phyloP scores from a whole-genome alignment of 2,329 filamentous ascomycete species.

The Alternaria arborescens region DNA sequence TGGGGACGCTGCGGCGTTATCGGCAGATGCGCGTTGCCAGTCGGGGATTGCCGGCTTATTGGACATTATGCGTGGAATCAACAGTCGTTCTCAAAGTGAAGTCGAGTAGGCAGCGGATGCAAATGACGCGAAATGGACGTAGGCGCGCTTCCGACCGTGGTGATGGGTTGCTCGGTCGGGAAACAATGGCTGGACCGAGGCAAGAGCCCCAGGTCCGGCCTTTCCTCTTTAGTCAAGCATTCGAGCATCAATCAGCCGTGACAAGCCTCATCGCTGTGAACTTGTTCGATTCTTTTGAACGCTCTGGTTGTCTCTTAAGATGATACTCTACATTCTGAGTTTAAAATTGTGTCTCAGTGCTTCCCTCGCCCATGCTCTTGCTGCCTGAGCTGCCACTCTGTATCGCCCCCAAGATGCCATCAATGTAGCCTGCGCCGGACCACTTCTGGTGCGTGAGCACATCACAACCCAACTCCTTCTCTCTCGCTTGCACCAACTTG shows the following conservation, averaged over 20 bases:
- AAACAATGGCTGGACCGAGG: constrained; percentile 34
- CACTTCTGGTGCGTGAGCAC: constrained; percentile 96
- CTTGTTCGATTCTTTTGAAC: neutral
- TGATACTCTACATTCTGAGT: neutral
- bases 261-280: neutral
- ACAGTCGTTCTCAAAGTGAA: neutral
- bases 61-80: constrained; percentile 20
- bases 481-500: constrained; percentile 85
- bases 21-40: constrained; percentile 43
- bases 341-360: constrained; percentile 71
- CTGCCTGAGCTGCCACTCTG: constrained; percentile 89
- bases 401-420: constrained; percentile 88
- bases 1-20: constrained; percentile 15
- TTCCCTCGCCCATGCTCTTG: constrained; percentile 94
- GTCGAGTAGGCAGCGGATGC: neutral
- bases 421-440: constrained; percentile 78
- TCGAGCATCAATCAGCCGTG: constrained; percentile 1
- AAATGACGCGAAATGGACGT: constrained; percentile 6
- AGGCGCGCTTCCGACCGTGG: constrained; percentile 11
- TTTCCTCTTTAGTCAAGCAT: constrained; percentile 11
- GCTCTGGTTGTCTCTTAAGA: neutral
- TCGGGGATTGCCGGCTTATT: constrained; percentile 42
- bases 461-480: constrained; percentile 90
- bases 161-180: constrained; percentile 24
- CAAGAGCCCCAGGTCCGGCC: constrained; percentile 18